These are phyloP conservation scores for Cyberlindnera lachancei DNA, from an alignment of 805 yeast genomes.

Conservation along the genomic window DNA sequence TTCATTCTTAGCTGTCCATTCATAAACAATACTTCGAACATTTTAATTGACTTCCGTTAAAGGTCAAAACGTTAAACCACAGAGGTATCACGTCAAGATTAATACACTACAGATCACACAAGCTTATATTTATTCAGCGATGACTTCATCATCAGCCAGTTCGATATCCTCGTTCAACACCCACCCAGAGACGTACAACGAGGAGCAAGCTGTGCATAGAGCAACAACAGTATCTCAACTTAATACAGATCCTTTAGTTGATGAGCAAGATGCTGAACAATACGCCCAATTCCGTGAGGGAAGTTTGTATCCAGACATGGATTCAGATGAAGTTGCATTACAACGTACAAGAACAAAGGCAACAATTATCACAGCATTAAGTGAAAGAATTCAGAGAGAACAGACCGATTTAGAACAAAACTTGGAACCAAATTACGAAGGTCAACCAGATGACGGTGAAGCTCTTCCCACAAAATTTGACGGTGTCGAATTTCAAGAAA, in stretches of 20 bases:
- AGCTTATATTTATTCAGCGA: too few relatives aligned
- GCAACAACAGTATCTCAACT: constrained; percentile 7
- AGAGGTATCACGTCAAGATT: too few relatives aligned
- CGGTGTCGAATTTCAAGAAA: constrained; percentile 44
- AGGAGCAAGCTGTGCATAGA: too few relatives aligned
- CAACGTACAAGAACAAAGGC: constrained; percentile 36
- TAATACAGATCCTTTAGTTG: constrained; percentile 6
- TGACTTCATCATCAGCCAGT: too few relatives aligned
- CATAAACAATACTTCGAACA: too few relatives aligned
- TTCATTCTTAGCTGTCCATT: too few relatives aligned
- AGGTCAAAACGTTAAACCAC: too few relatives aligned
- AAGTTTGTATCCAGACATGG: constrained; percentile 32
- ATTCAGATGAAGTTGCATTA: constrained; percentile 30
- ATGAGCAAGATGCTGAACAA: constrained; percentile 3
- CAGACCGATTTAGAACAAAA: constrained; percentile 5
- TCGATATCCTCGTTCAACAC: too few relatives aligned
- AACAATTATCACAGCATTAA: constrained; percentile 33
- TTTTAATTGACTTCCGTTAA: too few relatives aligned
- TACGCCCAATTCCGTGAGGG: constrained; percentile 15
- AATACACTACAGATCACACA: too few relatives aligned
- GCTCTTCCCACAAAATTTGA: constrained; percentile 28
- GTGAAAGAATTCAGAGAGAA: constrained; percentile 12
- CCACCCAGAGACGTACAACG: too few relatives aligned
- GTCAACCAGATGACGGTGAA: constrained; percentile 16
- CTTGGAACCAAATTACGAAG: constrained; percentile 1